Conservation (phyloP, 805 yeast genomes). For the Pichia manshurica region DNA sequence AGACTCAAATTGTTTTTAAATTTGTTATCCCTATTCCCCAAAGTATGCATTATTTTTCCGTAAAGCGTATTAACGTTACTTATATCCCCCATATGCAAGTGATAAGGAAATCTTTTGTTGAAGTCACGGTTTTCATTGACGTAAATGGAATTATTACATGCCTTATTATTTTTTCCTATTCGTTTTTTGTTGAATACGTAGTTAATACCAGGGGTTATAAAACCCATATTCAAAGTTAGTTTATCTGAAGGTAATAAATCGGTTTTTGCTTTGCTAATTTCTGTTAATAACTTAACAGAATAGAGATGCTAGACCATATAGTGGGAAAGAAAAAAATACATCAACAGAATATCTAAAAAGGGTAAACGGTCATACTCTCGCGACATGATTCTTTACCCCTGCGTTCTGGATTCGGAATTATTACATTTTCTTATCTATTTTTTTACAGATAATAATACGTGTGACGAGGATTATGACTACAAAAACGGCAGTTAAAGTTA, state of each 20-base stretch:
- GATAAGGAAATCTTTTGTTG: conserved; percentile 7
- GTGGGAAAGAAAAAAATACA: not conserved
- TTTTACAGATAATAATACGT: no score
- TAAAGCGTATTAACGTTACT: not conserved
- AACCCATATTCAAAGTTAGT: conserved; percentile 7
- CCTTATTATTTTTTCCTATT: not conserved
- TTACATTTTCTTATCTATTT: not conserved
- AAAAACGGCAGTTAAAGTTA: no score
- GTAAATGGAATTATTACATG: conserved; percentile 1
- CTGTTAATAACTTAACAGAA: no score
- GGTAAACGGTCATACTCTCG: no score
- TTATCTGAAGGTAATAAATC: no score
- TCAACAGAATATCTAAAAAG: no score
- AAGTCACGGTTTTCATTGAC: conserved; percentile 8
- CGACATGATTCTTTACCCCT: not conserved
- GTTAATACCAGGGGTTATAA: conserved; percentile 11
- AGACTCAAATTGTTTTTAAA: not conserved
- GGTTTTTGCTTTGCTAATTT: no score
- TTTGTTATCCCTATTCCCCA: not conserved
- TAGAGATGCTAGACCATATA: not conserved
- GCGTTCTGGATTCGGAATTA: not conserved
- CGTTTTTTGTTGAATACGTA: conserved; percentile 5
- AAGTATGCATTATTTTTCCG: not conserved
- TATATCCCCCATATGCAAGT: not conserved
- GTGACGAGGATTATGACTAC: no score